Base-by-base conservation (phyloP, 768 basidiomycete genomes). In the Pleurotus djamor region DNA sequence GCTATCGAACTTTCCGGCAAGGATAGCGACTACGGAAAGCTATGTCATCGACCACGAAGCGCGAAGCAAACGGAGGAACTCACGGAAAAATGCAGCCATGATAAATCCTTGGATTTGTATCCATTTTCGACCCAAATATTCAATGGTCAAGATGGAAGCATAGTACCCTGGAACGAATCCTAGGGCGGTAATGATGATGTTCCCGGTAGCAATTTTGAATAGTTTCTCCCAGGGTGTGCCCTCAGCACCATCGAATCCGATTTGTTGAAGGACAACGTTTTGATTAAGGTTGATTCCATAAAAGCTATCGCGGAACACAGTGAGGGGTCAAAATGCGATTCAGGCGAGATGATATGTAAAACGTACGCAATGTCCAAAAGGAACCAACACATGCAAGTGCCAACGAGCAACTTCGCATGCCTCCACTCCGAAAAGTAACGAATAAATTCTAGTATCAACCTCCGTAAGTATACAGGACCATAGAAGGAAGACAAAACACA, bases 101-200 rank as follows among this genome's bases (percentile, higher is more conserved):
- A 90, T 65, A 80, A 92, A 92, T 2, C 91, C 91, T 66, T 86
- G 83, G 17, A 91, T 74, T 66, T 92, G 91, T 61, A 92, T 91
- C 71, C 78, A 77, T 65, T 91, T 92, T 16, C 91, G 80, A 0
- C 90, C 89, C 8, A 90, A 78, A 56, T 80, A 81, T 72, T 92
- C 91, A 60, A 91, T 87, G 1, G 83, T 83, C 36, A 92, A 68
- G 43, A 91, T 73, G 0, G 88, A 78, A 6, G 76, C 84, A 66
- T 87, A 92, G 75, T 91, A 90, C 8, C 88, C 86, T 12, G 91
- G 90, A 4, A 92, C 86, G 66, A 91, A 92, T 35, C 91, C 91
- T 14, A 86, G 78, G 7, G 73, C 80, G 12, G 83, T 82, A 54
- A 88, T 77, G 69, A 86, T 85, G 48, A 86, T 68, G 63, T 78